A percentile compares a stretch with the other conserved stretches of the same genome.
Conservation (phyloP, 257 asterid genomes). For the Plantago major region DNA sequence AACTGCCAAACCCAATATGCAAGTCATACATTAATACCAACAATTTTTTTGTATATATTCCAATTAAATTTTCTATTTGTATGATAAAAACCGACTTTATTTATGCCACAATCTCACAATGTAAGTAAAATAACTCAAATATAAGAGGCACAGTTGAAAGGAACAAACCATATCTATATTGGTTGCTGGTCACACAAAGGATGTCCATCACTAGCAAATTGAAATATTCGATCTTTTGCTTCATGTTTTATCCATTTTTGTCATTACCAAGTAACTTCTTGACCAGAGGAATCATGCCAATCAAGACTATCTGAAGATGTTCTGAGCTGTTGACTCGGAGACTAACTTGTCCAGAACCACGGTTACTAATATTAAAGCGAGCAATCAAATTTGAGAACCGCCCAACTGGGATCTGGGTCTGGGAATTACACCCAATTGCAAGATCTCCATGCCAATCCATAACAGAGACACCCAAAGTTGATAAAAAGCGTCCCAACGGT, state of each 20-base stretch:
- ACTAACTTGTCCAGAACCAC: conserved; percentile 88
- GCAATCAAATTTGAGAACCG: conserved; percentile 78
- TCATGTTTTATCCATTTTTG: conserved; percentile 20
- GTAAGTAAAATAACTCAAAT: conserved; percentile 7
- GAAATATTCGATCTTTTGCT: conserved; percentile 15
- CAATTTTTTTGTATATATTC: too few relatives aligned
- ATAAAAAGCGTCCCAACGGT: conserved; percentile 73
- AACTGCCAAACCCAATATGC: too few relatives aligned
- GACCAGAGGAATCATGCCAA: conserved; percentile 64
- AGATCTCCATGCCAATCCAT: conserved; percentile 99
- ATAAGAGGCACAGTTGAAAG: background rate
- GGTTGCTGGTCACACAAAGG: conserved; percentile 27
- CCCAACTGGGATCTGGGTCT: conserved; percentile 88
- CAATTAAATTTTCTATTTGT: too few relatives aligned
- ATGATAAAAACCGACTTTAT: too few relatives aligned
- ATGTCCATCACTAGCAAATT: conserved; percentile 27
- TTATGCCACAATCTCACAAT: background rate
- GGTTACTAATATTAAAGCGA: conserved; percentile 75
- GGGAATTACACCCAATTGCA: conserved; percentile 86
- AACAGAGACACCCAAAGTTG: conserved; percentile 77
- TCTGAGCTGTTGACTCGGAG: conserved; percentile 79
- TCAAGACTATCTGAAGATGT: conserved; percentile 79
- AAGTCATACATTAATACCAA: too few relatives aligned
- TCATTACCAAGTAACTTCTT: conserved; percentile 50
- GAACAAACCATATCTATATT: conserved; percentile 37